A percentile compares a stretch with the other conserved stretches of the same genome.
phyloP scores from a whole-genome alignment of 805 yeast species.

The Candida sithepensis region DNA sequence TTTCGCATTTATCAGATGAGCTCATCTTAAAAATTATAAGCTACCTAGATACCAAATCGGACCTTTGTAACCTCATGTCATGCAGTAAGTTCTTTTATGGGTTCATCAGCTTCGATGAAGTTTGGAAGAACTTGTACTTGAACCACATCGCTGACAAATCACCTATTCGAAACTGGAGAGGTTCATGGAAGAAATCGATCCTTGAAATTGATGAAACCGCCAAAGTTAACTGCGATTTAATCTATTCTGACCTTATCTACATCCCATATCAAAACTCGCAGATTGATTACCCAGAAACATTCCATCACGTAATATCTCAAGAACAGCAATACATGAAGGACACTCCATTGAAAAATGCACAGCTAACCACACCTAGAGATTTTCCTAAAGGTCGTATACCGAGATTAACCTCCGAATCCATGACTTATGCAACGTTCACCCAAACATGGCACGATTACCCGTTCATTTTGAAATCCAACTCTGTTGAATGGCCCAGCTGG shows the following conservation, averaged over 20 bases:
- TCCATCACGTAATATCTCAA: constrained; percentile 46
- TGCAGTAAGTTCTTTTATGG: constrained; percentile 70
- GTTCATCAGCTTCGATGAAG: constrained; percentile 68
- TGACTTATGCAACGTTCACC: constrained; percentile 44
- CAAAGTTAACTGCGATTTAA: constrained; percentile 40
- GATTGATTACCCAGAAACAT: constrained; percentile 51
- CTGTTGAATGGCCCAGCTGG: constrained; percentile 63
- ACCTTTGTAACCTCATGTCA: constrained; percentile 50
- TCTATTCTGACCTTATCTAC: constrained; percentile 76
- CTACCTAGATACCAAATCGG: constrained; percentile 42
- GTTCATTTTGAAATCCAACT: constrained; percentile 38
- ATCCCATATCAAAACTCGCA: constrained; percentile 82
- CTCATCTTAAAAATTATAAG: constrained; percentile 50
- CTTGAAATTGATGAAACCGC: constrained; percentile 41
- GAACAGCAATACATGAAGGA: constrained; percentile 29
- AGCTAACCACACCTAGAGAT: constrained; percentile 8
- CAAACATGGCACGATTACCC: constrained; percentile 50
- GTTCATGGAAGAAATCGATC: constrained; percentile 75
- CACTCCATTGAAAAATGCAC: constrained; percentile 8
- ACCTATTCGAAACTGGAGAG: constrained; percentile 50
- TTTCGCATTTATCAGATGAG: constrained; percentile 60
- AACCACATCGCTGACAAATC: constrained; percentile 12
- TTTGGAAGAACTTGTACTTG: constrained; percentile 68
- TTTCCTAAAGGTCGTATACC: constrained; percentile 40
- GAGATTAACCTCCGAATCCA: constrained; percentile 42